phyloP scores from a whole-genome alignment of 768 basidiomycete genomes.

The Mycena capillaripes region DNA sequence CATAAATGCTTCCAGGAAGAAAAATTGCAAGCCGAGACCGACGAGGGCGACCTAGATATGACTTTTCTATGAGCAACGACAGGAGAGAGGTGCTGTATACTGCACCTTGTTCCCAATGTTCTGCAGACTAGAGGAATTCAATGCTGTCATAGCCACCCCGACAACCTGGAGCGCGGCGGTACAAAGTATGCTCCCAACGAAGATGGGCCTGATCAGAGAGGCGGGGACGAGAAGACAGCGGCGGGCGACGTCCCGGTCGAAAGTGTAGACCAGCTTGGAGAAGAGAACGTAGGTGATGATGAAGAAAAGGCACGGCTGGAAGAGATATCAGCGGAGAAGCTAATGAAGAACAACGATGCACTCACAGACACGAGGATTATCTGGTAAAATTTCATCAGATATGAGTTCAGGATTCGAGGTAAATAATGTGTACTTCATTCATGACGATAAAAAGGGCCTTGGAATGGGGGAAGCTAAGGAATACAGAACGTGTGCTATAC shows the following conservation, averaged over 20 bases:
- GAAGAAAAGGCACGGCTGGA: background rate
- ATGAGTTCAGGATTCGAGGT: background rate
- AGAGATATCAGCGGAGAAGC: background rate
- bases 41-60: background rate
- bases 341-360: background rate
- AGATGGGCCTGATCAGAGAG: background rate
- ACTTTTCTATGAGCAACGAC: background rate
- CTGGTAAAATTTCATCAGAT: background rate
- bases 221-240: background rate
- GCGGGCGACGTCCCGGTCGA: background rate
- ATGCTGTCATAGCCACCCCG: background rate
- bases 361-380: background rate
- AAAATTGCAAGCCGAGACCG: background rate
- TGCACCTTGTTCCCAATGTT: background rate
- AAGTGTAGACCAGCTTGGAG: background rate
- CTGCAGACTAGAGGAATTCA: background rate
- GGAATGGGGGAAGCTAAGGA: background rate
- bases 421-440: background rate
- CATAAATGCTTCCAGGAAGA: background rate
- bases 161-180: background rate
- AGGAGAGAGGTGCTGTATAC: no score
- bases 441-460: background rate
- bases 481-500: background rate
- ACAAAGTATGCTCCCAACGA: background rate
- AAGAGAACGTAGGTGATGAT: background rate